Evolutionary conservation across 768 basidiomycete species (phyloP).

Genomic region (Suillus hirtellus): DNA sequence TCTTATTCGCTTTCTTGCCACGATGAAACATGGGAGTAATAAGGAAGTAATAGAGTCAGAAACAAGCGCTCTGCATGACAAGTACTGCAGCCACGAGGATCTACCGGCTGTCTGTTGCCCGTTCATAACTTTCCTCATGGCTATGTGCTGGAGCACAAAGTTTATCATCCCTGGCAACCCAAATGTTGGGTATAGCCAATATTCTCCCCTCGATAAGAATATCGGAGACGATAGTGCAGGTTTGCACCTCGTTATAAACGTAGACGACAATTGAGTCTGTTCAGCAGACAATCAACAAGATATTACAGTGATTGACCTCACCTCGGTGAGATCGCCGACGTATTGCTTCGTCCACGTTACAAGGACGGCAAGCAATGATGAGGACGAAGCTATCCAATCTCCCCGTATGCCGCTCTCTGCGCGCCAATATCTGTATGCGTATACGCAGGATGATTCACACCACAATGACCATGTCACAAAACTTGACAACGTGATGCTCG

Average conservation of each 20-base stretch:
- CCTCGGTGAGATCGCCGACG: neutral
- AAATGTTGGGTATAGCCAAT: neutral
- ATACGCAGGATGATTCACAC: neutral
- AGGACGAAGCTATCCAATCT: neutral
- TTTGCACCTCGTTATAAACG: neutral
- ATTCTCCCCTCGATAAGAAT: neutral
- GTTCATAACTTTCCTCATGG: neutral
- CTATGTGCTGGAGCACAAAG: constrained; percentile 1
- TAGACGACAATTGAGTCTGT: neutral
- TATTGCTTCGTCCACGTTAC: neutral
- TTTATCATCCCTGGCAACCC: neutral
- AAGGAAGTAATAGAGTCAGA: neutral
- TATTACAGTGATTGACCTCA: neutral
- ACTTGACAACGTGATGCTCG: neutral
- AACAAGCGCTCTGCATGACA: neutral
- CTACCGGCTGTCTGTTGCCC: neutral
- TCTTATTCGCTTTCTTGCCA: neutral
- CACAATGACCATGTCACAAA: neutral
- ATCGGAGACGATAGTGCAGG: neutral
- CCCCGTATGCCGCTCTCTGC: neutral
- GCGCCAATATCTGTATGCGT: neutral
- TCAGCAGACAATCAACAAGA: neutral
- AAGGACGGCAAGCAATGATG: neutral
- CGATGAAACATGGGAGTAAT: neutral
- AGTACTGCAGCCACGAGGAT: neutral